phyloP scores from a whole-genome alignment of 441 rosid genomes.

The Jatropha multifida region DNA sequence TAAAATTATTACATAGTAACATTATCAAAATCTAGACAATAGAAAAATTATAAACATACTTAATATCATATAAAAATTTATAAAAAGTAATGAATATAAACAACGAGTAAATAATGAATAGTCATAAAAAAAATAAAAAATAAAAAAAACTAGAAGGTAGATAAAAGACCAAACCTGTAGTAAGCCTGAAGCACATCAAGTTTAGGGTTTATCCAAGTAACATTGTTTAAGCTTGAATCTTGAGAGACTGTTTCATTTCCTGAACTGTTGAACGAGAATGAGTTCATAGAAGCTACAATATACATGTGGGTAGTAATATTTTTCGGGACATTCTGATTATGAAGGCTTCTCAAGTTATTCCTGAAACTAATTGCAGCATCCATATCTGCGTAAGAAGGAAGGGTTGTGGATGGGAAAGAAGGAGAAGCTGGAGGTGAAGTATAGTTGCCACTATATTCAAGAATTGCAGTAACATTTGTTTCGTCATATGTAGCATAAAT shows the following conservation, averaged over 20 bases:
- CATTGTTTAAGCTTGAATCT: conserved; percentile 34
- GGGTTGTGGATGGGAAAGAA: conserved; percentile 15
- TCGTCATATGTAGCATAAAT: conserved; percentile 19
- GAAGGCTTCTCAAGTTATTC: conserved; percentile 23
- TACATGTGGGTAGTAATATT: conserved; percentile 28
- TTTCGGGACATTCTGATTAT: conserved; percentile 20
- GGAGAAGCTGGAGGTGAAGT: conserved; percentile 13
- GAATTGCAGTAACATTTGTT: conserved; percentile 28
- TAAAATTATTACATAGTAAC: too few species aligned
- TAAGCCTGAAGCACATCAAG: conserved; percentile 32
- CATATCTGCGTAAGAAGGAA: conserved; percentile 21
- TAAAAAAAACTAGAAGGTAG: too few species aligned
- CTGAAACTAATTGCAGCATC: conserved; percentile 18
- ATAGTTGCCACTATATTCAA: conserved; percentile 28
- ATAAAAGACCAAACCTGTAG: conserved; percentile 20
- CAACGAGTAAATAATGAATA: too few species aligned
- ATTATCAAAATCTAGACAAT: too few species aligned
- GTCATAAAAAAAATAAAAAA: too few species aligned
- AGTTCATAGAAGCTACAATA: conserved; percentile 19
- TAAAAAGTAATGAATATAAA: too few species aligned
- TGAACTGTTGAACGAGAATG: conserved; percentile 2
- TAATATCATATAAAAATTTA: too few species aligned
- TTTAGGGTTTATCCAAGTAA: conserved; percentile 24
- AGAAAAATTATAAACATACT: too few species aligned
- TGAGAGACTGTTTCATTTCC: conserved; percentile 1